Percentiles rank a stretch among this genome's conserved stretches.
Conservation (phyloP, 129 eudicot genomes). For the Logfia minima region DNA sequence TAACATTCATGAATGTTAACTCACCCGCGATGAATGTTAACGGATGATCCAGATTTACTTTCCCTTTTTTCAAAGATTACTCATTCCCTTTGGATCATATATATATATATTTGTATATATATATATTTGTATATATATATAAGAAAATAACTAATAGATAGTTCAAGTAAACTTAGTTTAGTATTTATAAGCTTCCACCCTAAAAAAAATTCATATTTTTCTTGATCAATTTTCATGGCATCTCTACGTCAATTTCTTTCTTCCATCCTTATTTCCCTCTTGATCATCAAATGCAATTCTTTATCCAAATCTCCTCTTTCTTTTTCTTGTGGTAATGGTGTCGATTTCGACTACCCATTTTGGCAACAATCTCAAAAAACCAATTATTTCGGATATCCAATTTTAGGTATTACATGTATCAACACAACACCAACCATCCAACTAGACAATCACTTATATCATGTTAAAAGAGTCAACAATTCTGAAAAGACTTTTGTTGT, state of each 20-base stretch:
- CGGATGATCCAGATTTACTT: no score
- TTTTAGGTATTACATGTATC: slow-evolving; percentile 16
- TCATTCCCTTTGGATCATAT: no score
- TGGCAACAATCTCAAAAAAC: slow-evolving; percentile 19
- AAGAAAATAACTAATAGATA: no score
- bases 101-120: no score
- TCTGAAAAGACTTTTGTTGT: slow-evolving; percentile 11
- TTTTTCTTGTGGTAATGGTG: slow-evolving; percentile 20
- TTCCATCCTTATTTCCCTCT: neutral
- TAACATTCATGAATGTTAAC: no score
- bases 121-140: no score
- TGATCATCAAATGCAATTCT: slow-evolving; percentile 11
- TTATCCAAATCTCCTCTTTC: slow-evolving; percentile 12
- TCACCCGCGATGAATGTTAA: no score
- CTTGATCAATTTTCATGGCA: neutral
- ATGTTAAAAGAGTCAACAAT: slow-evolving; percentile 14
- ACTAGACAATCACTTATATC: slow-evolving; percentile 6
- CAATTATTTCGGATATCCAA: slow-evolving; percentile 6
- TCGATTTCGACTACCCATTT: slow-evolving; percentile 11
- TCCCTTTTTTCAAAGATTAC: no score
- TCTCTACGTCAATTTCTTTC: slow-evolving; percentile 19
- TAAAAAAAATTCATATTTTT: no score
- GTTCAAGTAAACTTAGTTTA: no score
- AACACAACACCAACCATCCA: slow-evolving; percentile 15
- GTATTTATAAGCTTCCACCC: slow-evolving; percentile 1